Conservation (phyloP, 441 rosid species). For the Pelargonium citronellum region DNA sequence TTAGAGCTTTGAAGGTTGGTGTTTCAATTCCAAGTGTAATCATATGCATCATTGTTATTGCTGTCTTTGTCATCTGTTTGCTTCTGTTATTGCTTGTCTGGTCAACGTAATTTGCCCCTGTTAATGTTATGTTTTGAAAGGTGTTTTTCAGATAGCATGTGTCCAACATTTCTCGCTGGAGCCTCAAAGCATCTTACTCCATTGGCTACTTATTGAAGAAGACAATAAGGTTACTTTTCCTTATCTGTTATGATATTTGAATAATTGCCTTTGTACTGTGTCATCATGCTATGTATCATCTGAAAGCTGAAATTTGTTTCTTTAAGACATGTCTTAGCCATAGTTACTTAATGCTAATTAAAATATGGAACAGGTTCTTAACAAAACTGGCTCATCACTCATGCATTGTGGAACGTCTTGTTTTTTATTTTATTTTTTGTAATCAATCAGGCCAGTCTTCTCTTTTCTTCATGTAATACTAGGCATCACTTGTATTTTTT, state of each 20-base stretch:
- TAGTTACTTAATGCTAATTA: no score
- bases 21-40: constrained; percentile 15
- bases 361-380: no score
- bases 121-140: constrained; percentile 19
- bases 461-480: not conserved
- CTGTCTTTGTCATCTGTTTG: constrained; percentile 5
- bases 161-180: constrained; percentile 69
- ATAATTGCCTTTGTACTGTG: not conserved
- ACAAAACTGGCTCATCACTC: no score
- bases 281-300: not conserved
- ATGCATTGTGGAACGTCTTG: no score
- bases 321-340: no score
- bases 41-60: not conserved
- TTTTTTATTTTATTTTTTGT: not conserved
- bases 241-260: constrained; percentile 7
- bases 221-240: constrained; percentile 41
- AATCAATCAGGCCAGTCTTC: constrained; percentile 4
- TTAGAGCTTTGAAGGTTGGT: constrained; percentile 78
- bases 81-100: constrained; percentile 8
- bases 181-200: constrained; percentile 60
- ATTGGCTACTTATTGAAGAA: constrained; percentile 41
- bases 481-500: not conserved
- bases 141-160: constrained; percentile 68
- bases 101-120: constrained; percentile 14
- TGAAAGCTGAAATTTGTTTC: not conserved